Evolutionary conservation across 768 basidiomycete species (phyloP).

Genomic region (Xanthoconium purpureum): DNA sequence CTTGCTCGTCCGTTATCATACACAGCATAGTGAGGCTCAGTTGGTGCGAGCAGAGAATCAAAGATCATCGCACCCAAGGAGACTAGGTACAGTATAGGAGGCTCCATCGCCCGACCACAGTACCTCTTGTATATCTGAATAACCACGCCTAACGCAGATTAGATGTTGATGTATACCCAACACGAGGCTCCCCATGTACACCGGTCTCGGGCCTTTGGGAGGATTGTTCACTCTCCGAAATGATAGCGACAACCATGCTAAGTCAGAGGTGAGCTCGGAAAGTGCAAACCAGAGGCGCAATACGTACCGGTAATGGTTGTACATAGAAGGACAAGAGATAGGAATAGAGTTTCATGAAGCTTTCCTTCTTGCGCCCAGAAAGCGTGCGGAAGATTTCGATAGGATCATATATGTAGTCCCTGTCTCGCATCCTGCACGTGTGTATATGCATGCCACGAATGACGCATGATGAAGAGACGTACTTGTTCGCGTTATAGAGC

Average conservation of each 20-base stretch:
- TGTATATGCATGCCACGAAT: not conserved
- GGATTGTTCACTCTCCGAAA: conserved; percentile 67
- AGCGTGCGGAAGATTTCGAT: conserved; percentile 98
- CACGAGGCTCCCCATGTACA: conserved; percentile 1
- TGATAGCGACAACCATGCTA: conserved; percentile 86
- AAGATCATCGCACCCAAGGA: conserved; percentile 21
- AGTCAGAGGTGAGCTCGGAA: not conserved
- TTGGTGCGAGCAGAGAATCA: not conserved
- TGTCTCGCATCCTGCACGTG: conserved; percentile 72
- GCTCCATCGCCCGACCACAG: not conserved
- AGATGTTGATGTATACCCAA: conserved; percentile 19
- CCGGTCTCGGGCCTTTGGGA: not conserved
- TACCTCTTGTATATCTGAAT: conserved; percentile 12
- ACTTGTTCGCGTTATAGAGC: conserved; percentile 93
- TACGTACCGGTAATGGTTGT: conserved; percentile 83
- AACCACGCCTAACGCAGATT: conserved; percentile 10
- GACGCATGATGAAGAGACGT: conserved; percentile 32
- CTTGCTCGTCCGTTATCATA: too few species aligned
- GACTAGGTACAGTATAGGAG: conserved; percentile 19
- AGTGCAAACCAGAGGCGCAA: not conserved
- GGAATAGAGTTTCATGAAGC: conserved; percentile 92
- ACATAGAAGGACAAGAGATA: conserved; percentile 91
- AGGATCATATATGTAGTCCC: conserved; percentile 98
- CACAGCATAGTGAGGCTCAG: not conserved
- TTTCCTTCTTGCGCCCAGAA: conserved; percentile 92